Percentiles rank a stretch among this genome's conserved stretches.
Conservation (phyloP, 208 protist genomes). For the Trichomonas gallinae region DNA sequence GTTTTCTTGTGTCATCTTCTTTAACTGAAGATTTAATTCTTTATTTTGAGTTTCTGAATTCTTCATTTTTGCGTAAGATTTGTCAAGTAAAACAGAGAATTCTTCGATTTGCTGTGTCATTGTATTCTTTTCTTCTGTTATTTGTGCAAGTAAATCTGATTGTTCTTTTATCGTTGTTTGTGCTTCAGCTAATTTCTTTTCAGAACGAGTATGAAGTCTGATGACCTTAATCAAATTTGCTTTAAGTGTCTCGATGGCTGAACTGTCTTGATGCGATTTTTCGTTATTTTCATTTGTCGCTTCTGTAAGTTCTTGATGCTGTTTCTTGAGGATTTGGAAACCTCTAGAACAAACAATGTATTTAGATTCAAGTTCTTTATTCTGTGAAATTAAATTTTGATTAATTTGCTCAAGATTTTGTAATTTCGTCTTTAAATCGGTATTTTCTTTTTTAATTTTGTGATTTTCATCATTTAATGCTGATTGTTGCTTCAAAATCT, state of each 20-base stretch:
- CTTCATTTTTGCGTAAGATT: not conserved
- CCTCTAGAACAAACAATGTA: not conserved
- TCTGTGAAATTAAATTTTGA: not conserved
- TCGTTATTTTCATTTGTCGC: not conserved
- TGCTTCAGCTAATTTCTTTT: not conserved
- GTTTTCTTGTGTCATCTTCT: not conserved
- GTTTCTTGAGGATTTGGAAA: not conserved
- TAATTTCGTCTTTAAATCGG: not conserved
- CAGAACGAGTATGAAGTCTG: not conserved
- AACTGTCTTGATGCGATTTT: not conserved
- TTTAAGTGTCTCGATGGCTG: not conserved
- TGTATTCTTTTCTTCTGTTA: not conserved
- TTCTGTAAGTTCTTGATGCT: not conserved
- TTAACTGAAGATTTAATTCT: not conserved
- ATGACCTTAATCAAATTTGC: not conserved
- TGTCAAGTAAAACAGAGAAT: not conserved
- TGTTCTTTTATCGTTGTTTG: not conserved
- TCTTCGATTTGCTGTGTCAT: not conserved
- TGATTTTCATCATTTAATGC: not conserved
- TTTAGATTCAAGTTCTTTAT: not conserved
- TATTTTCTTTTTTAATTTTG: not conserved
- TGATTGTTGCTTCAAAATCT: not conserved
- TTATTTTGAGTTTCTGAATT: not conserved
- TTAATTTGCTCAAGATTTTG: not conserved
- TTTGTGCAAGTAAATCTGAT: not conserved